phyloP scores from a whole-genome alignment of 345 rosid genomes.

The Heritiera fomes region DNA sequence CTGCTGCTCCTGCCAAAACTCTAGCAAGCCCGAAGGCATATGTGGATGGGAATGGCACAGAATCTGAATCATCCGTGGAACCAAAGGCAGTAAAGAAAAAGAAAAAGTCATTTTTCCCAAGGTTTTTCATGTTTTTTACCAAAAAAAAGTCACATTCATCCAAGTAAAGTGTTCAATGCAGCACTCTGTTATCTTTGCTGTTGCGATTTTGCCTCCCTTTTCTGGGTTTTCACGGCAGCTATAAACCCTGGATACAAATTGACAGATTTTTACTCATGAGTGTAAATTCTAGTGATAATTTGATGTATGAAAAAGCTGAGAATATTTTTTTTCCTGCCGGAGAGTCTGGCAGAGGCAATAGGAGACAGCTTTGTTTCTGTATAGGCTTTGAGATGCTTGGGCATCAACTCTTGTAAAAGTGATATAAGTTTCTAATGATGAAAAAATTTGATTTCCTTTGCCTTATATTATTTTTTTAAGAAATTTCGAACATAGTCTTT shows the following conservation, averaged over 20 bases:
- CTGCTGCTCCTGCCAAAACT: slow-evolving; percentile 16
- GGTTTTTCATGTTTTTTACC: slow-evolving; percentile 63
- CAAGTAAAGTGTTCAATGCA: slow-evolving; percentile 31
- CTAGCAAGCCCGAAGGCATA: slow-evolving; percentile 36
- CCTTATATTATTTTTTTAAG: too few species aligned
- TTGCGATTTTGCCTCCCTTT: slow-evolving; percentile 15
- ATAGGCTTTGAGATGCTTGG: slow-evolving; percentile 15
- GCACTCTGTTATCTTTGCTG: slow-evolving; percentile 6
- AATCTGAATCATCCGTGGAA: slow-evolving; percentile 37
- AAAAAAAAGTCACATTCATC: slow-evolving; percentile 54
- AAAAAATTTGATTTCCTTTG: too few species aligned
- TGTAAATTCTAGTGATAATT: slow-evolving; percentile 37
- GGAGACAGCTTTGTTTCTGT: slow-evolving; percentile 14
- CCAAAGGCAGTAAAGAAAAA: slow-evolving; percentile 53
- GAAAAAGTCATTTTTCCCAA: slow-evolving; percentile 75
- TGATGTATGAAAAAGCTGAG: slow-evolving; percentile 32
- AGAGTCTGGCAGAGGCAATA: slow-evolving; percentile 24
- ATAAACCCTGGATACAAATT: slow-evolving; percentile 14
- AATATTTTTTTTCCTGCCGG: slow-evolving; percentile 17
- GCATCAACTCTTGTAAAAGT: slow-evolving; percentile 17
- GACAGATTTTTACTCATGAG: slow-evolving; percentile 16
- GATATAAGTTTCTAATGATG: neutral
- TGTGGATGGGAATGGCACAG: slow-evolving; percentile 27
- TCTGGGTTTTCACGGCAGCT: slow-evolving; percentile 10
- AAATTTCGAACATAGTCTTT: too few species aligned